phyloP scores from a whole-genome alignment of 2,329 filamentous ascomycete genomes.

The Ophidiomyces ophidiicola region DNA sequence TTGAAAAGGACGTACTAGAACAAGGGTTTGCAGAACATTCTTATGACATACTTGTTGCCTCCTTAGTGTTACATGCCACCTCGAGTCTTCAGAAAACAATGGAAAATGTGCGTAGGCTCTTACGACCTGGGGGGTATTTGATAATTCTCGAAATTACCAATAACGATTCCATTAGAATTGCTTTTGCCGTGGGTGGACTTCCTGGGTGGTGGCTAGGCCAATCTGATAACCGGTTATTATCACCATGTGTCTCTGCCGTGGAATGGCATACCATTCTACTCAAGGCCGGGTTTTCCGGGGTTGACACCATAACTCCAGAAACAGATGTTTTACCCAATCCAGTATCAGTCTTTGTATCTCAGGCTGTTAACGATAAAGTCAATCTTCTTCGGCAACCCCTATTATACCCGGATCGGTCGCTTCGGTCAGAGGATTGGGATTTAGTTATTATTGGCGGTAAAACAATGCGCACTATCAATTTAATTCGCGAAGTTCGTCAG shows the following conservation, averaged over 20 bases:
- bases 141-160: constrained; percentile 33
- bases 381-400: constrained; percentile 6
- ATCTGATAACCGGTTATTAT: constrained; percentile 6
- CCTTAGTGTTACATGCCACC: constrained; percentile 33
- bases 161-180: constrained; percentile 17
- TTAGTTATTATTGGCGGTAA: not conserved
- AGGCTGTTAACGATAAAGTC: constrained; percentile 9
- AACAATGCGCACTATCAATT: not conserved
- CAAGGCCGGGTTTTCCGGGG: constrained; percentile 12
- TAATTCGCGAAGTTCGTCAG: not conserved
- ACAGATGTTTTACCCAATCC: not conserved
- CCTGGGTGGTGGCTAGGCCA: constrained; percentile 21
- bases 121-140: constrained; percentile 39
- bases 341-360: constrained; percentile 5
- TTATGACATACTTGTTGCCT: constrained; percentile 32
- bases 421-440: not conserved
- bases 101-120: constrained; percentile 27
- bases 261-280: constrained; percentile 11
- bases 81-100: constrained; percentile 18
- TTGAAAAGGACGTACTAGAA: constrained; percentile 11
- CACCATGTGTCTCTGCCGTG: not conserved
- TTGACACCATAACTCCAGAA: constrained; percentile 10
- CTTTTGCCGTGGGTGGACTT: constrained; percentile 23
- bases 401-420: not conserved
- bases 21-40: constrained; percentile 17